Evolutionary conservation across 805 yeast species (phyloP).

Genomic region (Candida andamanensis): DNA sequence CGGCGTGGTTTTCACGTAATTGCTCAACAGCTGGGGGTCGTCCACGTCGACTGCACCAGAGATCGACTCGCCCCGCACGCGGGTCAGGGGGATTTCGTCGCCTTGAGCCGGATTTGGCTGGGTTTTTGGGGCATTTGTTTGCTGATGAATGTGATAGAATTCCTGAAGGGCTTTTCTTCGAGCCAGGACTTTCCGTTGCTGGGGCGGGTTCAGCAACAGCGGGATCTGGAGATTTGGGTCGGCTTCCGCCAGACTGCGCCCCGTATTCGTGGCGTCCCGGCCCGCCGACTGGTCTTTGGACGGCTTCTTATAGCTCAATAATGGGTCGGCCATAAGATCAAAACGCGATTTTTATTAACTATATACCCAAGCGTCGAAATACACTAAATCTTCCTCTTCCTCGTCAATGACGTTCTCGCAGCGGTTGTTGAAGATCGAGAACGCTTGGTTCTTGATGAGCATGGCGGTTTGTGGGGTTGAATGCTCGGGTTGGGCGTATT

Average conservation of each 20-base stretch:
- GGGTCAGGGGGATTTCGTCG: conserved; percentile 1
- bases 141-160: conserved; percentile 29
- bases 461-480: conserved; percentile 1
- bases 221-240: conserved; percentile 4
- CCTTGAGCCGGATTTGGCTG: too few species aligned
- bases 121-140: conserved; percentile 10
- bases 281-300: conserved; percentile 1
- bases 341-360: too few species aligned
- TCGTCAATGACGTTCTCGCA: conserved; percentile 13
- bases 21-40: conserved; percentile 15
- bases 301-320: conserved; percentile 27
- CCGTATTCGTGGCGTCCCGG: too few species aligned
- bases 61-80: too few species aligned
- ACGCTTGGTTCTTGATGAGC: conserved; percentile 4
- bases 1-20: conserved; percentile 18
- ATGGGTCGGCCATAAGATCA: too few species aligned
- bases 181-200: conserved; percentile 28
- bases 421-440: conserved; percentile 12
- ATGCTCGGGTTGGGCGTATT: conserved; percentile 3
- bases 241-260: conserved; percentile 1
- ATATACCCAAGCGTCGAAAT: conserved; percentile 14
- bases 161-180: conserved; percentile 40
- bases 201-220: conserved; percentile 4
- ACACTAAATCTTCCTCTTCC: conserved; percentile 13
- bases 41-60: too few species aligned